Evolutionary conservation across 805 yeast species (phyloP), one percentile per base, ranked within the genome.

Genomic region (Wickerhamomyces alni): DNA sequence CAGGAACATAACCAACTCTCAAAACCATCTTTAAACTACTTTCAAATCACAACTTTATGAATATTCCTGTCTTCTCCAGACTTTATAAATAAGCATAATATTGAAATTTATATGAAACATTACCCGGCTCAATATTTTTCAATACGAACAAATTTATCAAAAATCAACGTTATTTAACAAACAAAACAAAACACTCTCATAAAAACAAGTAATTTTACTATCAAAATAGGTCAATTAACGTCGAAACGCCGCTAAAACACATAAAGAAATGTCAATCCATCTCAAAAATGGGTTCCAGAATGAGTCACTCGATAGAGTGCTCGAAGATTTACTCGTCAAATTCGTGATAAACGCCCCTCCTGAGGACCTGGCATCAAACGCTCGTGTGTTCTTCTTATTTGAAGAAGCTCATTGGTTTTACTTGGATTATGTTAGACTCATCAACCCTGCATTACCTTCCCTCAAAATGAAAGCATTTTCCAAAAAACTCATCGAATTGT

Each of bases 341-440:
- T 93, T 93, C 56, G 80, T 94, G 36, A 75, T 89, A 42, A 93
- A 93, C 67, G 85, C 89, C 38, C 98, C 99, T 9, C 76, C 78
- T 5, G 97, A 91, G 54, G 99, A 93, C 59, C 65, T 91, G 38
- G 77, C 93, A 26, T 74, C 89, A 13, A 73, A 80, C 22, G 91
- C 68, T 37, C 72, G 99, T 55, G 83, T 89, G 19, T 76, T 88
- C 55, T 93, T 93, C 65, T 95, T 89, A 58, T 81, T 93, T 31
- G 99, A 93, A 67, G 98, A 93, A 61, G 99, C 99, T 2, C 96
- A 88, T 51, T 93, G 99, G 99, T 93, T 85, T 57, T 93, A 89
- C 62, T 74, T 83, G 36, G 99, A 93, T 62, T 89, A 82, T 52
- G 70, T 82, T 11, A 73, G 89, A 27, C 74, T 73, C 27, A 63